Conservation (phyloP, 805 yeast genomes). For the Kuraishia piskuri region DNA sequence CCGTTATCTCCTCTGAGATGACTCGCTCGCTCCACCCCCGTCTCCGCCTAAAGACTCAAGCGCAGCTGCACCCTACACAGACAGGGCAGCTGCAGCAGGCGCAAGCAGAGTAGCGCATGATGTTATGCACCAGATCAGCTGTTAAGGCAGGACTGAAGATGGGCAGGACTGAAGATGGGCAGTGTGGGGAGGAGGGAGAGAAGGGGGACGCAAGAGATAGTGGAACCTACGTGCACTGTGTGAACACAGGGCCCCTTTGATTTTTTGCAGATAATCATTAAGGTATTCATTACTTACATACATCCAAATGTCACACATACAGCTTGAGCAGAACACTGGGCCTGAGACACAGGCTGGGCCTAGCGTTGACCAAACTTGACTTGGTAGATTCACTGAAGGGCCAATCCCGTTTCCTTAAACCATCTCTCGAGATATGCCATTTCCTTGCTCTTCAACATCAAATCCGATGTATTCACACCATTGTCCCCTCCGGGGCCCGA, state of each 20-base stretch:
- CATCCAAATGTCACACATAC: no score
- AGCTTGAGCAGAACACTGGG: no score
- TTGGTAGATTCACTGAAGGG: no score
- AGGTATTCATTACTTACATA: no score
- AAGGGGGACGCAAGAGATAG: no score
- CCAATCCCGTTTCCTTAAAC: not conserved
- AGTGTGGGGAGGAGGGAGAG: not conserved
- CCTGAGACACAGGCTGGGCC: no score
- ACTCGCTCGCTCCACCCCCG: not conserved
- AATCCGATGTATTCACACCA: not conserved
- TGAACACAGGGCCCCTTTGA: no score
- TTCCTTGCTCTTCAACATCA: not conserved
- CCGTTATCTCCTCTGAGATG: not conserved
- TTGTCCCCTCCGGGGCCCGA: not conserved
- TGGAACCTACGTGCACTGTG: no score
- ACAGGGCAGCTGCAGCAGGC: not conserved
- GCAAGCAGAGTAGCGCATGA: not conserved
- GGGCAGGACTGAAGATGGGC: not conserved
- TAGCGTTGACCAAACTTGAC: no score
- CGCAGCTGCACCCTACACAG: not conserved
- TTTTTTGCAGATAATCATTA: no score
- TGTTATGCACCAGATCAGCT: not conserved
- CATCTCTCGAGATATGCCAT: not conserved
- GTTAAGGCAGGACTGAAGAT: not conserved
- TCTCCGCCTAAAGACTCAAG: not conserved